Conservation (phyloP, 345 rosid species). For the Balakata baccata region DNA sequence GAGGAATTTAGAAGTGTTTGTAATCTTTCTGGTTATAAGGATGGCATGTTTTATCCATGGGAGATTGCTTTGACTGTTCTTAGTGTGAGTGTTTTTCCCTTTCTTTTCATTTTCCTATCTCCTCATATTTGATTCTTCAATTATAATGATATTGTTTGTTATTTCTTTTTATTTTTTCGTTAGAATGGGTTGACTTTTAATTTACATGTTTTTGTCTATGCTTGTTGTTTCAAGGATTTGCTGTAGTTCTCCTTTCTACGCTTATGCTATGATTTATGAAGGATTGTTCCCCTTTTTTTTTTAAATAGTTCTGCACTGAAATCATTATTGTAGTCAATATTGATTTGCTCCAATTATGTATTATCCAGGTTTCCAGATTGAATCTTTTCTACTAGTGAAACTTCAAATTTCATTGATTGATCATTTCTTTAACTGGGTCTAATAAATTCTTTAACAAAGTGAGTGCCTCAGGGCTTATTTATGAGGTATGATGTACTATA, state of each 20-base stretch:
- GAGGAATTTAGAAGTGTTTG: constrained; percentile 52
- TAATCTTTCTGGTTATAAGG: constrained; percentile 43
- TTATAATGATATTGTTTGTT: neutral
- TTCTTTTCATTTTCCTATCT: neutral
- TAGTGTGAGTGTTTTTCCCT: constrained; percentile 34
- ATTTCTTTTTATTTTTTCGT: neutral
- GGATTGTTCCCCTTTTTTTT: neutral
- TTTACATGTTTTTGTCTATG: too few relatives aligned
- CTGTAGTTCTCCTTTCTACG: neutral
- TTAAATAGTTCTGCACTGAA: neutral
- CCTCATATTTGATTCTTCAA: neutral
- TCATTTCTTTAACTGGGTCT: neutral
- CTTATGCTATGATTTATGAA: neutral
- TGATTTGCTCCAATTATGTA: neutral
- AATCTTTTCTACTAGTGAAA: neutral
- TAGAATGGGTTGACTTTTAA: too few relatives aligned
- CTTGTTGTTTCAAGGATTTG: too few relatives aligned
- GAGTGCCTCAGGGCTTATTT: neutral
- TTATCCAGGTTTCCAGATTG: neutral
- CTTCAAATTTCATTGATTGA: neutral
- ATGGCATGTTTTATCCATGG: constrained; percentile 47
- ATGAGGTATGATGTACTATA: neutral
- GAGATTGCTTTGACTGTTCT: constrained; percentile 47
- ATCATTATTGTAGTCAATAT: neutral
- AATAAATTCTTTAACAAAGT: neutral